phyloP scores from a whole-genome alignment of 495 filamentous ascomycete genomes.

The Apodospora peruviana region DNA sequence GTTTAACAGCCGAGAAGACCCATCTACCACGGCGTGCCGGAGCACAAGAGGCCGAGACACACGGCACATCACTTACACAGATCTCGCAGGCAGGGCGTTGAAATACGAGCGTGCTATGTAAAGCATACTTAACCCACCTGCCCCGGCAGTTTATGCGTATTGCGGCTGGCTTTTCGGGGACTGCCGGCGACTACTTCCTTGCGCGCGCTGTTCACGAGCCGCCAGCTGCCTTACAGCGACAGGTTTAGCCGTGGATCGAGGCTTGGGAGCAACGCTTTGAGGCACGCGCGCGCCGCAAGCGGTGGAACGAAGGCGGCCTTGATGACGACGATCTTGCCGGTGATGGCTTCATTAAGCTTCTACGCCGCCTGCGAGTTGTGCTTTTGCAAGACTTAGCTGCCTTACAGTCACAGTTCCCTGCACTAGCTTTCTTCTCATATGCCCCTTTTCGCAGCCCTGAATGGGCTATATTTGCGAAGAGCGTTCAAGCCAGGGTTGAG shows the following conservation, averaged over 20 bases:
- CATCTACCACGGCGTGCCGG: slow-evolving; percentile 1
- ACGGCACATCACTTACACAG: slow-evolving; percentile 1
- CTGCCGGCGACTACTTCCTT: slow-evolving; percentile 1
- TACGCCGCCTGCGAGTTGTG: slow-evolving; percentile 1
- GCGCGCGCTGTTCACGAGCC: slow-evolving; percentile 1
- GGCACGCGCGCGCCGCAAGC: slow-evolving; percentile 1
- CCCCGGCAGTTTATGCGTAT: slow-evolving; percentile 2
- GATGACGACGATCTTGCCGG: slow-evolving; percentile 1
- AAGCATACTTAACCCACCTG: slow-evolving; percentile 3
- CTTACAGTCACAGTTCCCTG: slow-evolving; percentile 1
- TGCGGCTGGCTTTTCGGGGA: background rate
- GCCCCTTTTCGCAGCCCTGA: slow-evolving; percentile 2
- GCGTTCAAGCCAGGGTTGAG: background rate
- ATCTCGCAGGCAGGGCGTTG: slow-evolving; percentile 3
- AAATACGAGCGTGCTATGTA: slow-evolving; percentile 1
- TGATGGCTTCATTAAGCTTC: slow-evolving; percentile 2
- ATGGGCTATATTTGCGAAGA: slow-evolving; percentile 1
- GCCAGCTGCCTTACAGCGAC: background rate
- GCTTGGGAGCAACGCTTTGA: slow-evolving; percentile 3
- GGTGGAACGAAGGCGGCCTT: slow-evolving; percentile 1
- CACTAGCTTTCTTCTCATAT: slow-evolving; percentile 2
- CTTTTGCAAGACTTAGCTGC: slow-evolving; percentile 3
- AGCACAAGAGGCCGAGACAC: slow-evolving; percentile 1
- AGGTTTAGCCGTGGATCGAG: slow-evolving; percentile 1
- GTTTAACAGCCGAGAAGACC: slow-evolving; percentile 3